phyloP scores from a whole-genome alignment of 176 grass and related monocot species.

The Hordeum marinum region DNA sequence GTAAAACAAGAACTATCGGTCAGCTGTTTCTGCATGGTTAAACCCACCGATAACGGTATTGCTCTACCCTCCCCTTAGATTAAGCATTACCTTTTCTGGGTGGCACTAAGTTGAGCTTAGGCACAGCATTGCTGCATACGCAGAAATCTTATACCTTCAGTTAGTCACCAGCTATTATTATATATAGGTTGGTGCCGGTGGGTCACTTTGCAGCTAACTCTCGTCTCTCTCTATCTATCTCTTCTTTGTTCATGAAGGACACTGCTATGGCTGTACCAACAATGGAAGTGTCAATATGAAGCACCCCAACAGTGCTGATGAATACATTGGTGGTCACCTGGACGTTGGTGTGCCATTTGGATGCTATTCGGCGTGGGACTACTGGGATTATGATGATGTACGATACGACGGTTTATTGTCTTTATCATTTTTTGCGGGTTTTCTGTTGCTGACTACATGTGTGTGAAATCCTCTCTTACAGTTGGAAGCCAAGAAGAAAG shows the following conservation, averaged over 20 bases:
- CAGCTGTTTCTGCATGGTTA: conserved; percentile 6
- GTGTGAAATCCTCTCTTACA: not conserved
- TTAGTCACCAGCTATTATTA: not conserved
- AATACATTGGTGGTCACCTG: not conserved
- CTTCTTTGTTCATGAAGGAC: not conserved
- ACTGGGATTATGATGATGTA: not conserved
- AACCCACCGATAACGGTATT: not conserved
- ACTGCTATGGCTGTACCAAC: not conserved
- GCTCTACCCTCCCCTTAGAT: not conserved
- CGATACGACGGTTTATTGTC: not conserved
- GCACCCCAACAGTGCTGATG: not conserved
- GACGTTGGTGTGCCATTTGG: not conserved
- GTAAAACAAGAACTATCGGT: not conserved
- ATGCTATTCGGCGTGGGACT: not conserved
- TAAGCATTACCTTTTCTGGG: not conserved
- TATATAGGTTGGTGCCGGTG: not conserved
- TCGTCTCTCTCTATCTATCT: no score
- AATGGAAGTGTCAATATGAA: not conserved
- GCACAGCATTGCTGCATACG: no score
- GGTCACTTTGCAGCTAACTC: not conserved
- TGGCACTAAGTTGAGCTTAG: not conserved
- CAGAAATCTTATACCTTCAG: not conserved
- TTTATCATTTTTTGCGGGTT: not conserved
- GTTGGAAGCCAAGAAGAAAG: not conserved
- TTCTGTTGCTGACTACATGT: not conserved